These are phyloP conservation scores for Phyllosticta citrichinensis DNA, from an alignment of 2,329 filamentous ascomycete species.

Conservation along the genomic window DNA sequence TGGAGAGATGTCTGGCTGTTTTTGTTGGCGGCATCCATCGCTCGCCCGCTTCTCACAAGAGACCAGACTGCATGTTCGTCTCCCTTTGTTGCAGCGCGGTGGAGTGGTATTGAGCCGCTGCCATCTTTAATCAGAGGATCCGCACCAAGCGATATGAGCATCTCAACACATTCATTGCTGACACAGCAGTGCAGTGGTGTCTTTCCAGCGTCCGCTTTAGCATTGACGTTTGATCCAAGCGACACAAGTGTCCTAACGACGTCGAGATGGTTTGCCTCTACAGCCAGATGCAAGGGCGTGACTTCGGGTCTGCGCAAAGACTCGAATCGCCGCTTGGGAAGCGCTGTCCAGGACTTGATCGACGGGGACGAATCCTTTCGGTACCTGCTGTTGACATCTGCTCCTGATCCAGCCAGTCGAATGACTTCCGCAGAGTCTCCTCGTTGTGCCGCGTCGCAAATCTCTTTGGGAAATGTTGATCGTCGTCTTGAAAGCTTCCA, in stretches of 20 bases:
- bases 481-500: too few relatives aligned
- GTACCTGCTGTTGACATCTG: too few relatives aligned
- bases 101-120: not conserved
- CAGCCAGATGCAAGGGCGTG: too few relatives aligned
- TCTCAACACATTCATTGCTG: not conserved
- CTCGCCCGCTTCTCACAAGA: not conserved
- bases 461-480: too few relatives aligned
- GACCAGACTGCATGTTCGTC: not conserved
- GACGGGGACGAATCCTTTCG: too few relatives aligned
- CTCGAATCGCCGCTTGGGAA: too few relatives aligned
- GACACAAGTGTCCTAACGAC: not conserved
- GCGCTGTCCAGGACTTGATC: too few relatives aligned
- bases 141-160: not conserved
- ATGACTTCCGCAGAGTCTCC: too few relatives aligned
- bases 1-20: not conserved
- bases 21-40: not conserved
- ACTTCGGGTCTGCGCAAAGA: too few relatives aligned
- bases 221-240: not conserved
- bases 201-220: not conserved
- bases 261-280: not conserved
- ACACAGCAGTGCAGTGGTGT: not conserved
- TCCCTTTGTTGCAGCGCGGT: not conserved
- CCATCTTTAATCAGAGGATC: not conserved
- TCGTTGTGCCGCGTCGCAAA: too few relatives aligned
- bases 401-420: too few relatives aligned